Percentiles rank a stretch among this genome's conserved stretches.
Conservation (phyloP, 805 yeast species). For the Metschnikowia lunata region DNA sequence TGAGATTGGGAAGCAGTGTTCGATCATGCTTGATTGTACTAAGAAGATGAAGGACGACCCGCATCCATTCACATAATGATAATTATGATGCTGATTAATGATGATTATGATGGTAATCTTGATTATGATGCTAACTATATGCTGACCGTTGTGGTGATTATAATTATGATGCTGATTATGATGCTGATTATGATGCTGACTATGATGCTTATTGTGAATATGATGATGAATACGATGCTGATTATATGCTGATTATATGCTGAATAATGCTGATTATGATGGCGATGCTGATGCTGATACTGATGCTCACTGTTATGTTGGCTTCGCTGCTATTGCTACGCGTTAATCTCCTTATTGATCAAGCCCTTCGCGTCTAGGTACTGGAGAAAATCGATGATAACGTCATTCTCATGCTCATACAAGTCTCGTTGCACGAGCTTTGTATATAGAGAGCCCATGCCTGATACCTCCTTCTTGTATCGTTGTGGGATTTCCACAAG, state of each 20-base stretch:
- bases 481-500: slow-evolving; percentile 16
- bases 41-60: slow-evolving; percentile 56
- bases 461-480: slow-evolving; percentile 9
- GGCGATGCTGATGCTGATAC: background rate
- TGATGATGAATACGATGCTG: background rate
- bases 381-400: slow-evolving; percentile 38
- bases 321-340: too few species aligned
- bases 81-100: too few species aligned
- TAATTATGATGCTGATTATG: background rate
- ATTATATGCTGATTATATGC: too few species aligned
- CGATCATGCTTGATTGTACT: slow-evolving; percentile 69
- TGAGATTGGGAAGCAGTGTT: slow-evolving; percentile 77
- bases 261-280: background rate
- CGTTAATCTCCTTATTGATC: slow-evolving; percentile 18
- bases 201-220: background rate
- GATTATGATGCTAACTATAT: too few species aligned
- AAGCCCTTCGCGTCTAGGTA: slow-evolving; percentile 28
- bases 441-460: slow-evolving; percentile 14
- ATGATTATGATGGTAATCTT: background rate
- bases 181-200: background rate
- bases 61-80: slow-evolving; percentile 6
- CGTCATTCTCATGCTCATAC: slow-evolving; percentile 37
- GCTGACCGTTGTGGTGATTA: too few species aligned
- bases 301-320: too few species aligned
- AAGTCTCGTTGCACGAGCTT: slow-evolving; percentile 35